Percentiles rank a stretch among this genome's conserved stretches.
Conservation (phyloP, 768 basidiomycete genomes). For the Serpula lacrymans region DNA sequence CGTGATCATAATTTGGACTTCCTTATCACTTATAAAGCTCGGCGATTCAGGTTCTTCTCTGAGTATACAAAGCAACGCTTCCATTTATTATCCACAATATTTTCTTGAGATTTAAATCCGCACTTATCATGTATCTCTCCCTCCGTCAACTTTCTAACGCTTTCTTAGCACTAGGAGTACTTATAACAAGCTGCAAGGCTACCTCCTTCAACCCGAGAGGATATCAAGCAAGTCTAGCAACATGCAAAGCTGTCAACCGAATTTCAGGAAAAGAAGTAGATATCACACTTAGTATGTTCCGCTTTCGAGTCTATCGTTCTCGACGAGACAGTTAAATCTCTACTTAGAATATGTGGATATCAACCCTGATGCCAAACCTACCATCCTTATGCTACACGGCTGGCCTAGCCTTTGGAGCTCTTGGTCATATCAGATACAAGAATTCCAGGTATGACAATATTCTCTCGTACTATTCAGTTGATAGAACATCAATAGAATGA, state of each 20-base stretch:
- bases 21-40: too few species aligned
- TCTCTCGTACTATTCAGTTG: neutral
- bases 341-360: conserved; percentile 59
- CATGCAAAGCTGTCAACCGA: conserved; percentile 44
- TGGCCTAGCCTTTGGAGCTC: conserved; percentile 78
- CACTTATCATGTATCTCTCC: too few species aligned
- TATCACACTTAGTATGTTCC: conserved; percentile 45
- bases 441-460: conserved; percentile 47
- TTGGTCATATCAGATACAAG: conserved; percentile 69
- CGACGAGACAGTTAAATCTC: neutral
- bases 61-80: too few species aligned
- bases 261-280: conserved; percentile 27
- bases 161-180: too few species aligned
- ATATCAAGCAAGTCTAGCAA: conserved; percentile 31
- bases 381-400: conserved; percentile 70
- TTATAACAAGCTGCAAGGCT: too few species aligned
- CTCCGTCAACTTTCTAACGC: too few species aligned
- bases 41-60: too few species aligned
- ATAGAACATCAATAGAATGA: conserved; percentile 38
- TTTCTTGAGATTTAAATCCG: too few species aligned
- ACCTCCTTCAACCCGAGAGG: conserved; percentile 39
- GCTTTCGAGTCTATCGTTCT: neutral
- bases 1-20: too few species aligned
- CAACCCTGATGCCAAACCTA: conserved; percentile 48
- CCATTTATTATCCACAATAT: too few species aligned